A percentile compares a stretch with the other conserved stretches of the same genome.
Evolutionary conservation across 2,329 filamentous ascomycete genomes (phyloP).

Genomic region (Apiospora aurea): DNA sequence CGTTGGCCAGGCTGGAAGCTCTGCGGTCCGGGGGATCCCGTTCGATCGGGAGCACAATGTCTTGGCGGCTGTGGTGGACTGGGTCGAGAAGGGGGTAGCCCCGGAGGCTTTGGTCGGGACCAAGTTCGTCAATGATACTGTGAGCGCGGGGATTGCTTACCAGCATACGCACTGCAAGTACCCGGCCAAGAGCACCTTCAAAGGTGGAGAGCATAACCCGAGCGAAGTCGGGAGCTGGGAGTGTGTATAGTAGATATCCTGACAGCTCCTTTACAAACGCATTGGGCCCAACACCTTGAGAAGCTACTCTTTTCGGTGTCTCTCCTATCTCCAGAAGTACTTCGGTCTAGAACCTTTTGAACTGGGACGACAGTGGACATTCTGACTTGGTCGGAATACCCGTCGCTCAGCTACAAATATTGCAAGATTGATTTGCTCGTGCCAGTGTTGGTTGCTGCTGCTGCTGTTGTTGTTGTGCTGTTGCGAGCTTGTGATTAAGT

Average conservation of each 20-base stretch:
- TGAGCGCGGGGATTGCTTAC: slow-evolving; percentile 37
- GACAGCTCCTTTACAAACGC: no score
- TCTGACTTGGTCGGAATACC: background rate
- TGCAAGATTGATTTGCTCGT: no score
- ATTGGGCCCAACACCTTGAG: background rate
- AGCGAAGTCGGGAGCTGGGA: slow-evolving; percentile 39
- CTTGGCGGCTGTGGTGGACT: slow-evolving; percentile 54
- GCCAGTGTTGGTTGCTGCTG: background rate
- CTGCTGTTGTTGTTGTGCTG: background rate
- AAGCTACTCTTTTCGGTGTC: background rate
- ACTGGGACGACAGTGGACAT: background rate
- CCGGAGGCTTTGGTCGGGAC: slow-evolving; percentile 50
- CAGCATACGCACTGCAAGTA: slow-evolving; percentile 46
- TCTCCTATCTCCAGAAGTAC: background rate
- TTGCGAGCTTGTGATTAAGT: no score
- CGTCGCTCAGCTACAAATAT: background rate
- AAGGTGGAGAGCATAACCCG: slow-evolving; percentile 37
- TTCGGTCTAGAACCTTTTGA: background rate
- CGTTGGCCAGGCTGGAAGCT: slow-evolving; percentile 36
- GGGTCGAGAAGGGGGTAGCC: slow-evolving; percentile 52
- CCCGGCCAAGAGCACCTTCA: slow-evolving; percentile 43
- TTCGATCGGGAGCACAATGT: slow-evolving; percentile 51
- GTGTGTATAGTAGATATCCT: slow-evolving; percentile 30
- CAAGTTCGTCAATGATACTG: slow-evolving; percentile 40
- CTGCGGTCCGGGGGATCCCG: slow-evolving; percentile 32